Percentiles rank a stretch among this genome's conserved stretches.
These are phyloP conservation scores for Candida vaughaniae DNA, from an alignment of 805 yeast species.

Conservation along the genomic window DNA sequence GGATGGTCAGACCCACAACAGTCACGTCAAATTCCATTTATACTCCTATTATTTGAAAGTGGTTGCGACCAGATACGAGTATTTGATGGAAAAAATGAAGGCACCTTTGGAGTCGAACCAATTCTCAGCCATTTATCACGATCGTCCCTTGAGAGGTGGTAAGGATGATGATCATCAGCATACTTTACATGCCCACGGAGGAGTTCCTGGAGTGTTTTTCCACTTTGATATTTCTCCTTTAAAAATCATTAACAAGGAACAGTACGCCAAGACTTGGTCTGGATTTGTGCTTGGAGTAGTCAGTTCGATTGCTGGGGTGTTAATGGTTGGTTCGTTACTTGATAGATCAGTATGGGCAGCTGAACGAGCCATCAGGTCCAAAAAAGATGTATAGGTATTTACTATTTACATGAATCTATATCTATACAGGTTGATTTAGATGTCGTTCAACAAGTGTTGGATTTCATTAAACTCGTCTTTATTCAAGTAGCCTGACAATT, in stretches of 20 bases:
- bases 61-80: slow-evolving; percentile 85
- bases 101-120: slow-evolving; percentile 76
- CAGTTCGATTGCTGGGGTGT: slow-evolving; percentile 88
- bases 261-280: slow-evolving; percentile 71
- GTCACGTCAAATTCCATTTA: slow-evolving; percentile 56
- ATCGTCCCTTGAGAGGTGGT: slow-evolving; percentile 83
- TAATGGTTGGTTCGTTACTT: slow-evolving; percentile 86
- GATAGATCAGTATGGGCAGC: slow-evolving; percentile 91
- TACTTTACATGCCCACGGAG: slow-evolving; percentile 79
- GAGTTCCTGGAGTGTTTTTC: slow-evolving; percentile 86
- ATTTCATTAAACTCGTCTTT: slow-evolving; percentile 56
- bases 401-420: slow-evolving; percentile 11
- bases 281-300: slow-evolving; percentile 80
- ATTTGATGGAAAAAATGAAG: slow-evolving; percentile 44
- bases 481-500: slow-evolving; percentile 55
- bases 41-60: slow-evolving; percentile 83
- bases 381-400: slow-evolving; percentile 48
- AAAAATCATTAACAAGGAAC: slow-evolving; percentile 84
- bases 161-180: slow-evolving; percentile 88
- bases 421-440: slow-evolving; percentile 21
- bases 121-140: slow-evolving; percentile 84
- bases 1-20: slow-evolving; percentile 46
- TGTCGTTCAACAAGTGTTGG: slow-evolving; percentile 45
- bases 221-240: slow-evolving; percentile 90
- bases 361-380: slow-evolving; percentile 67